Evolutionary conservation across 306 rosid genomes (phyloP).

Genomic region (Boehmeria nivea): DNA sequence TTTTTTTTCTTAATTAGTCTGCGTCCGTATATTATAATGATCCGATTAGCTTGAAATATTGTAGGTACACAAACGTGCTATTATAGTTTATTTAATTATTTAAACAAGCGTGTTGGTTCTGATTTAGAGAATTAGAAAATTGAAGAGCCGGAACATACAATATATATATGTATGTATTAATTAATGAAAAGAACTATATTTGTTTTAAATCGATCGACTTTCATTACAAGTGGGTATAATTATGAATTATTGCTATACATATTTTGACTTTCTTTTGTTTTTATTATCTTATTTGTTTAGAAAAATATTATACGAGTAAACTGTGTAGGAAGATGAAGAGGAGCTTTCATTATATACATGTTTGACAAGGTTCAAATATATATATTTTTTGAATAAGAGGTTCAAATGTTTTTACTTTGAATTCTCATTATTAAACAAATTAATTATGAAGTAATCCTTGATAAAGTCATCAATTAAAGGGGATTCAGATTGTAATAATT

Average conservation of each 20-base stretch:
- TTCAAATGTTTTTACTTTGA: no score
- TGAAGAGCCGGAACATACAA: background rate
- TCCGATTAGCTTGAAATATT: background rate
- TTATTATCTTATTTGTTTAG: background rate
- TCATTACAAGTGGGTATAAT: background rate
- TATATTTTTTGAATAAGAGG: no score
- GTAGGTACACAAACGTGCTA: background rate
- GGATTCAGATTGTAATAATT: no score
- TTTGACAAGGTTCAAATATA: no score
- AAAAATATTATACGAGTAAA: background rate
- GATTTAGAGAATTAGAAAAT: background rate
- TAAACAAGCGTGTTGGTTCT: background rate
- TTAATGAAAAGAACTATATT: no score
- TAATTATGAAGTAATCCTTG: no score
- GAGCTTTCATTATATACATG: slow-evolving; percentile 5
- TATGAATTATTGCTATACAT: background rate
- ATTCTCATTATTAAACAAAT: no score
- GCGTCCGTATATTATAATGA: no score
- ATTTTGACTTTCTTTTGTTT: background rate
- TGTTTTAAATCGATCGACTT: no score
- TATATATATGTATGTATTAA: no score
- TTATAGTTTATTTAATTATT: background rate
- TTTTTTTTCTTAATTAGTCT: no score
- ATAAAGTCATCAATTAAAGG: no score
- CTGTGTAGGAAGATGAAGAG: background rate